Evolutionary conservation across 345 rosid species (phyloP).

Genomic region (Syzygium jambos): DNA sequence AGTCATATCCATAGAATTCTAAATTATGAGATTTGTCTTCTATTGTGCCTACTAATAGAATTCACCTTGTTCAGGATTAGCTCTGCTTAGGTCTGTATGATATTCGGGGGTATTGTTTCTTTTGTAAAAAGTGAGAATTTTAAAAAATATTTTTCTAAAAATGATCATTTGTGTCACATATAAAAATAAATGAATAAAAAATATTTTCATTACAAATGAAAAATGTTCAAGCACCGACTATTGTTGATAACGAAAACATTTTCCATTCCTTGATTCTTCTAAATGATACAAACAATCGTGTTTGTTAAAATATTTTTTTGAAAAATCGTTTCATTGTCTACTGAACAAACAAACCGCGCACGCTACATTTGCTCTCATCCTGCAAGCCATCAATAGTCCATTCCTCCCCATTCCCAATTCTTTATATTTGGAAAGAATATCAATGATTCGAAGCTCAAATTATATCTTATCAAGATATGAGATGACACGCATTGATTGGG

Average conservation of each 20-base stretch:
- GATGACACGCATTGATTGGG: background rate
- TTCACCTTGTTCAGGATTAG: background rate
- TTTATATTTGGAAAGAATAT: background rate
- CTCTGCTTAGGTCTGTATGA: background rate
- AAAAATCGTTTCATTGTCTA: background rate
- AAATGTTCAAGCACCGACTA: background rate
- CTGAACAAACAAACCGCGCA: background rate
- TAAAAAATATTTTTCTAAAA: background rate
- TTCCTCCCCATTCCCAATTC: background rate
- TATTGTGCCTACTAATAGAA: background rate
- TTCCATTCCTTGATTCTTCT: background rate
- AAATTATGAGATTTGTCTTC: background rate
- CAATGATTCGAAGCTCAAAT: background rate
- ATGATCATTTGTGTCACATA: background rate
- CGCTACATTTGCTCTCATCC: background rate
- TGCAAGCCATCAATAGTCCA: background rate
- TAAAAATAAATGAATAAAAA: background rate
- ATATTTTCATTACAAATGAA: no score
- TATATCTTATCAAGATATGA: background rate
- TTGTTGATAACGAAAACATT: background rate
- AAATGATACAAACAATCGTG: no score
- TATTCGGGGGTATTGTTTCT: background rate
- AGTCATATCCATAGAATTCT: background rate
- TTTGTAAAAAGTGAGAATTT: background rate
- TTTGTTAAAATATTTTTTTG: no score